Conservation (phyloP, 495 filamentous ascomycete genomes). For the Penicillium maclennaniae region DNA sequence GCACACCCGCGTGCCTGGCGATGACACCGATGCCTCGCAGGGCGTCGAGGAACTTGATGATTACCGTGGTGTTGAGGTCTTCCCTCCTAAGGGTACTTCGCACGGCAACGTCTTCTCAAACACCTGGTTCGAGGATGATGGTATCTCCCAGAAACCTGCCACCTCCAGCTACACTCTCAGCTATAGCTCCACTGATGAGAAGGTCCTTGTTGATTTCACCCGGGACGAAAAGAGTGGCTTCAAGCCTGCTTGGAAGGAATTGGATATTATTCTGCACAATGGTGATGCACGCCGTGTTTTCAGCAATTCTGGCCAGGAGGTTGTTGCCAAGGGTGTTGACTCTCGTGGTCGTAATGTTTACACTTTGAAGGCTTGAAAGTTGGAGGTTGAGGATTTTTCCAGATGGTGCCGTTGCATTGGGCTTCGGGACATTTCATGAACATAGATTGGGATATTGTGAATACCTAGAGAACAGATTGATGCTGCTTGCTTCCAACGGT, state of each 20-base stretch:
- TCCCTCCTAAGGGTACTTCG: slow-evolving; percentile 47
- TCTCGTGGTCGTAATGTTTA: slow-evolving; percentile 34
- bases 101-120: slow-evolving; percentile 36
- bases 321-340: slow-evolving; percentile 32
- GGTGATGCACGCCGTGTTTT: slow-evolving; percentile 47
- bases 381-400: neutral
- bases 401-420: neutral
- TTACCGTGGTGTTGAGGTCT: slow-evolving; percentile 60
- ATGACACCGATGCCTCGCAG: slow-evolving; percentile 48
- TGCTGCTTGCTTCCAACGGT: neutral
- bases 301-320: slow-evolving; percentile 27
- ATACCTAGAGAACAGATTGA: slow-evolving; percentile 1
- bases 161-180: slow-evolving; percentile 42
- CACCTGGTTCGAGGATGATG: slow-evolving; percentile 64
- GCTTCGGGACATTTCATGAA: neutral
- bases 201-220: slow-evolving; percentile 39
- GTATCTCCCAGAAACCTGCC: slow-evolving; percentile 44
- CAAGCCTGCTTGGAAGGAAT: slow-evolving; percentile 49
- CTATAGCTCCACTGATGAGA: slow-evolving; percentile 44
- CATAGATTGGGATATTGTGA: slow-evolving; percentile 4
- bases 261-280: slow-evolving; percentile 49
- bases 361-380: slow-evolving; percentile 25
- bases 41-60: slow-evolving; percentile 55
- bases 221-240: slow-evolving; percentile 37
- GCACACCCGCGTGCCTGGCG: slow-evolving; percentile 54